Percentiles rank a stretch among this genome's conserved stretches.
Evolutionary conservation across 2,329 filamentous ascomycete species (phyloP).

Genomic region (Stemphylium vesicarium): DNA sequence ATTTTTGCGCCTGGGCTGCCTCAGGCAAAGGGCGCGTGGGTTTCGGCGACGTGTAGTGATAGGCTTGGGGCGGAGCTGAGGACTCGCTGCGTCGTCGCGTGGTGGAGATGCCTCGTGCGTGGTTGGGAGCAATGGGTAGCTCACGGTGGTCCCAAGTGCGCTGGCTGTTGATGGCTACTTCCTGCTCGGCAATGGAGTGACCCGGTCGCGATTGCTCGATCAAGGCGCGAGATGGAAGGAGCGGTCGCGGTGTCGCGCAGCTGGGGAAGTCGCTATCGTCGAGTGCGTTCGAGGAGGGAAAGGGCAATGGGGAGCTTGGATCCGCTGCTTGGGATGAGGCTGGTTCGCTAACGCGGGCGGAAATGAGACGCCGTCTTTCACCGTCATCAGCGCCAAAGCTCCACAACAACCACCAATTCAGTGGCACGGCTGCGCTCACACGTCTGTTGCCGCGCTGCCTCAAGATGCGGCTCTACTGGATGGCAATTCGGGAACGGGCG

Average conservation of each 20-base stretch:
- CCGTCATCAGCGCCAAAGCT: slow-evolving; percentile 35
- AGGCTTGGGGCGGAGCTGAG: slow-evolving; percentile 16
- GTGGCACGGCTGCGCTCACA: slow-evolving; percentile 8
- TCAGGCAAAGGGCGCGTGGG: slow-evolving; percentile 22
- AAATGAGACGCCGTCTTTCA: slow-evolving; percentile 46
- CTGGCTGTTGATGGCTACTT: slow-evolving; percentile 21
- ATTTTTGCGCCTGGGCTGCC: slow-evolving; percentile 40
- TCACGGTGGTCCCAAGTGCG: slow-evolving; percentile 19
- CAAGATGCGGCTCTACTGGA: slow-evolving; percentile 15
- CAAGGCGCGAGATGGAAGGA: slow-evolving; percentile 36
- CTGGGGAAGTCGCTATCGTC: slow-evolving; percentile 23
- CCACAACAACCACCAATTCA: slow-evolving; percentile 22
- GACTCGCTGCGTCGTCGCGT: slow-evolving; percentile 16
- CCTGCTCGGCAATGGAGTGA: slow-evolving; percentile 19
- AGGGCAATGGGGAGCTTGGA: slow-evolving; percentile 32
- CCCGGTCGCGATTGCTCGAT: slow-evolving; percentile 29
- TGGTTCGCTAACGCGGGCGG: slow-evolving; percentile 46
- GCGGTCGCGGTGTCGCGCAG: slow-evolving; percentile 35
- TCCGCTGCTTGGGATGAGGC: slow-evolving; percentile 42
- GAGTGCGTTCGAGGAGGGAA: slow-evolving; percentile 31
- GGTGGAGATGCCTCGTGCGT: slow-evolving; percentile 15
- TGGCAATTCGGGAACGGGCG: slow-evolving; percentile 11
- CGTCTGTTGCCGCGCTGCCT: slow-evolving; percentile 12
- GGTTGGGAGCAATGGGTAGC: slow-evolving; percentile 21
- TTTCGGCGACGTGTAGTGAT: slow-evolving; percentile 16